Base-by-base conservation (phyloP, 768 basidiomycete species). In the Podaxis sp. region DNA sequence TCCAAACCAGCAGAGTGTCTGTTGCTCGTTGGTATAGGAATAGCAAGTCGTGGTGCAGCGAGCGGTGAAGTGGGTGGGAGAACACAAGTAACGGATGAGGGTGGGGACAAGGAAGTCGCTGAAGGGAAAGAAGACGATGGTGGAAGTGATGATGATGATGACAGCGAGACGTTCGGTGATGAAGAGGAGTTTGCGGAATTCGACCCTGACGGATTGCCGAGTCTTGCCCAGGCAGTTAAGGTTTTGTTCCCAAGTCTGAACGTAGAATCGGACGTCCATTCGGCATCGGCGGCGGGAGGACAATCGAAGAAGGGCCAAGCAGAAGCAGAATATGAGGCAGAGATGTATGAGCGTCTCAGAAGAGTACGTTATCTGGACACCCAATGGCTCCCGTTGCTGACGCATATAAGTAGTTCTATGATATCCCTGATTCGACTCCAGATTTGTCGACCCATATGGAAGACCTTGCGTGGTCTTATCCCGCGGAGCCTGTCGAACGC, bases 361-460 rank as follows among this genome's bases (percentile, higher is more conserved):
- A 81, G 85, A 77, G 93, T 92, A 64, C 69, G 88, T 76, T 29
- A 13, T 13, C 13, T 55, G 57, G 29, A 38, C 64, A 46, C 36
- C 41, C 55, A 4, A 25, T 17, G 50, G 49, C 27, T 36, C 25
- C 57, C 57, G 13, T 37, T 56, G 36, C 22, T 53, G n/a, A 38
- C 19, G 19, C 40, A 60, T 19, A 63, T 65, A 36, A 52, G 60
- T 52, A 94, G 92, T 94, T 94, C 72, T 87, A 89, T 64, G 87
- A 89, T 57, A 84, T 94, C 55, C 89, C 90, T 8, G 73, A 78
- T 5, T 80, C 85, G 17, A 89, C 89, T 0, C 87, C 87, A 0
- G 90, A 93, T 70, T 78, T 93, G 24, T 83, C 88, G 2, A 89
- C 87, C 1, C 90, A 93, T 66, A 85, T 93, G 85, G 90, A 91